Base-by-base conservation (phyloP, 805 yeast species). In the Monosporozyma aerobia region DNA sequence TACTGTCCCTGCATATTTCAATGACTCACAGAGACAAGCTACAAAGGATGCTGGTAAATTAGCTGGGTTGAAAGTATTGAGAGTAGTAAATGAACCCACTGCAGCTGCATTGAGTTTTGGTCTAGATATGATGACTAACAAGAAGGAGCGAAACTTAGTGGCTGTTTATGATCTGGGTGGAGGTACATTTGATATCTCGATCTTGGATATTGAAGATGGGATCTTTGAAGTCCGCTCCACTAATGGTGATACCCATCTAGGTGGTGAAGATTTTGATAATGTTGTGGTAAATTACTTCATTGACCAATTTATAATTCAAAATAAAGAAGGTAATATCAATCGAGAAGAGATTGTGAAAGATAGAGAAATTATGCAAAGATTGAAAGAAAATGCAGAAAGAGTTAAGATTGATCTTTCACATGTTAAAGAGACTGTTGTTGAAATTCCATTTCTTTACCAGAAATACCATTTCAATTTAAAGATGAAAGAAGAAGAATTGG, bases 31-130 rank as follows among this genome's bases (percentile, higher is more conserved):
- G 67, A 76, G 94, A 68, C 90, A 82, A 65, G 90, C 92, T 5
- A 86, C 94, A n/a, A 84, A 85, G 64, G 78, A 77, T 63, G 87
- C 92, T 0, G 95, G 92, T 35, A 74, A 76, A 61, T 70, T 83
- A 59, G 86, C 85, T n/a, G 92, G 92, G 27, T 69, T 86, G 59
- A 82, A 85, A 53, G 86, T 86, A 30, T 69, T 85, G 60, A 74
- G 95, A 67, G 90, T 86, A 47, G 78, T 86, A 33, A 86, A 86
- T 68, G 94, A 86, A 69, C 94, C 94, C 43, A 86, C 94, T 25
- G 92, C 92, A 10, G 92, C 94, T 30, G 92, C 92, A 14, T 75
- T 86, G 60, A 90, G 92, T 43, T 86, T 85, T 64, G 94, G 94
- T 47, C 71, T 85, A 30, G 86, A 83, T 58, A 75, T 77, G 60